Base-by-base conservation (phyloP, 1,139 yeast species). In the Ogataea hybrid region DNA sequence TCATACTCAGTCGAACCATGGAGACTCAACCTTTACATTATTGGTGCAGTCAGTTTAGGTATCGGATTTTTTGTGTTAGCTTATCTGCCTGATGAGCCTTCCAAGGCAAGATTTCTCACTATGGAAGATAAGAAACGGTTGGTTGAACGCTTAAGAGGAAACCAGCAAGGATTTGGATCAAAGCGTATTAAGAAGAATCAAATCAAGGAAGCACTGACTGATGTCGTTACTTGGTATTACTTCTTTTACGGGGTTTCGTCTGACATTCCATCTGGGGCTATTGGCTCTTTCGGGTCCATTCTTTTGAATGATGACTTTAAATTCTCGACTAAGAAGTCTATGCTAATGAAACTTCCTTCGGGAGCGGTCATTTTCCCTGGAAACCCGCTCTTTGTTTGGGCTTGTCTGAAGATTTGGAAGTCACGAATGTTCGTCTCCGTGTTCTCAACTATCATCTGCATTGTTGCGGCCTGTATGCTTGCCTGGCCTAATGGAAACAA, bases 91-190 rank as follows among this genome's bases (percentile, higher is more conserved):
- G 20, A 18, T 18, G 20, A 23, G n/a, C 25, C 25, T 4, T 23
- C 25, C n/a, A 27, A 27, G 29, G 29, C 29, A 5, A 8, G 37
- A 22, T 33, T 33, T n/a, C 58, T 68, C 22, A 53, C 53, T 21
- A 61, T 58, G 7, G 57, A 59, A 20, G 73, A 70, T 31, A 67
- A 65, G 39, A 39, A 47, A 15, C 37, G 62, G 30, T 65, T 61
- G 3, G 65, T 66, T 23, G 67, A 67, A 43, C 59, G 71, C 51
- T 52, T 57, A 32, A 47, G 55, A 37, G 21, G 46, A 2, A 70
- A 70, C 46, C 65, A 67, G 38, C 73, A 69, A 52, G 75, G 75
- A 18, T 69, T 69, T 49, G 75, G 75, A 32, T 68, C 64, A 49
- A 62, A 54, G 40, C 64, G 62, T 34, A 70, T 67, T 52, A 72